phyloP scores from a whole-genome alignment of 2,329 filamentous ascomycete genomes.

The Septoria linicola region DNA sequence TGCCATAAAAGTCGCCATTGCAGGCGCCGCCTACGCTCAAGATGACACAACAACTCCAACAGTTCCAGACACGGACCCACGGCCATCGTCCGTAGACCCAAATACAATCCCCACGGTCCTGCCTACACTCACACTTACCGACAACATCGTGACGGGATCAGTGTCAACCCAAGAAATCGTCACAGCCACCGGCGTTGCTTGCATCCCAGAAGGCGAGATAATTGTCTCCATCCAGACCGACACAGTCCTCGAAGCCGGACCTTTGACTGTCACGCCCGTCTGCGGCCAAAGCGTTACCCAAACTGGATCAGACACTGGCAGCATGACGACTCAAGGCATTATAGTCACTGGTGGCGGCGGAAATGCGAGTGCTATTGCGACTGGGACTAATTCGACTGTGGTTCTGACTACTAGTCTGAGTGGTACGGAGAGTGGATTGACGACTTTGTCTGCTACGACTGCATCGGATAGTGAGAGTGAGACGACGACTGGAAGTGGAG shows the following conservation, averaged over 20 bases:
- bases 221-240: slow-evolving; percentile 26
- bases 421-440: slow-evolving; percentile 6
- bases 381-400: neutral
- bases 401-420: neutral
- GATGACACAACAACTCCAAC: no score
- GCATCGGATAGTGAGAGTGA: neutral
- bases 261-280: slow-evolving; percentile 15
- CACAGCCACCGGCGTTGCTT: slow-evolving; percentile 9
- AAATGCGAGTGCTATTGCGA: neutral
- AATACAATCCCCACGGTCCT: slow-evolving; percentile 17
- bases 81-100: slow-evolving; percentile 1
- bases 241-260: slow-evolving; percentile 17
- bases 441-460: slow-evolving; percentile 1
- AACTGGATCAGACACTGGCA: slow-evolving; percentile 7
- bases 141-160: slow-evolving; percentile 8
- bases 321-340: slow-evolving; percentile 3
- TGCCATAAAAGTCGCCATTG: no score
- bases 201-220: slow-evolving; percentile 16
- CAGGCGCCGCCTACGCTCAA: no score
- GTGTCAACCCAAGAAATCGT: slow-evolving; percentile 5
- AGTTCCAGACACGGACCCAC: no score
- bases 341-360: neutral
- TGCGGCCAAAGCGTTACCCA: slow-evolving; percentile 7
- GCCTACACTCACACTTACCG: slow-evolving; percentile 14
- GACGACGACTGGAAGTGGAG: neutral